Conservation (phyloP, 129 eudicot species). For the Smallanthus sonchifolius region DNA sequence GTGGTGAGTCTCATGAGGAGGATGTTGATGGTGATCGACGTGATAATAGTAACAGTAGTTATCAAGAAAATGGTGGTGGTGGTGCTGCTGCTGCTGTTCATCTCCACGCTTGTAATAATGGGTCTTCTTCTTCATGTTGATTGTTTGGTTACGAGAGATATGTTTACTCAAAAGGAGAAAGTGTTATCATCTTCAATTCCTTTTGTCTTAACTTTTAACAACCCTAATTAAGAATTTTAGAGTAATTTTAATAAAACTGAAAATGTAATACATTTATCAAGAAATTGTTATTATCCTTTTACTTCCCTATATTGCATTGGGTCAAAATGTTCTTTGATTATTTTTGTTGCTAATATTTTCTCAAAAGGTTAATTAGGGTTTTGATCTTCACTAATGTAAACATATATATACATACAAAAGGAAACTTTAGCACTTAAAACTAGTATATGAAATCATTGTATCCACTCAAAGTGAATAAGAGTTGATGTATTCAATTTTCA, state of each 20-base stretch:
- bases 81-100: background rate
- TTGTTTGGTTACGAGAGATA: background rate
- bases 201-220: slow-evolving; percentile 2
- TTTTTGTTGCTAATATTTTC: no score
- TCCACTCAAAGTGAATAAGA: no score
- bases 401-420: no score
- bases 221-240: slow-evolving; percentile 13
- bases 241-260: background rate
- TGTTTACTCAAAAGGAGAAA: slow-evolving; percentile 2
- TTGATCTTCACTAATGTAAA: no score
- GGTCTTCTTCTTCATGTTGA: slow-evolving; percentile 54
- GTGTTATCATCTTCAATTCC: background rate
- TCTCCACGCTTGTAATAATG: slow-evolving; percentile 33
- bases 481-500: no score
- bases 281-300: background rate
- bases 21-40: slow-evolving; percentile 8
- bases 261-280: background rate
- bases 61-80: slow-evolving; percentile 6
- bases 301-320: background rate
- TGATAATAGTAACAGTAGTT: slow-evolving; percentile 10
- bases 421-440: no score
- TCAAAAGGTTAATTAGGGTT: no score
- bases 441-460: no score
- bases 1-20: background rate
- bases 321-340: background rate